These are phyloP conservation scores for Neodidymelliopsis sp. DNA, from an alignment of 2,329 filamentous ascomycete genomes.

Conservation along the genomic window DNA sequence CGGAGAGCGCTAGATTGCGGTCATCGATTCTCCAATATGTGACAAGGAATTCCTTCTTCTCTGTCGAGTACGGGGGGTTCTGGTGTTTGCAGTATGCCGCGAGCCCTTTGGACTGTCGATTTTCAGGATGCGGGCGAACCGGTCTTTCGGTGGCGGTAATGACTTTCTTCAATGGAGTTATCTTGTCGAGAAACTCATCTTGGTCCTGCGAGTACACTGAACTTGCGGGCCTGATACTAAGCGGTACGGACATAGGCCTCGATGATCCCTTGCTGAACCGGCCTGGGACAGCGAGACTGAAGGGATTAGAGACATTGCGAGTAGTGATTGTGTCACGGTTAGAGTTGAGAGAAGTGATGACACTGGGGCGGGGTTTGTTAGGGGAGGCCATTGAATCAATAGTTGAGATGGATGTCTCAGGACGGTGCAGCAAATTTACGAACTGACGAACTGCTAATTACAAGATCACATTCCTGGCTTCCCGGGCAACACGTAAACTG, in stretches of 20 bases:
- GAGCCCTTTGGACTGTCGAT: slow-evolving; percentile 5
- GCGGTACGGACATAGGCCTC: slow-evolving; percentile 4
- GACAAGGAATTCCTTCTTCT: slow-evolving; percentile 8
- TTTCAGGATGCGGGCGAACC: slow-evolving; percentile 4
- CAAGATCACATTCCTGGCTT: slow-evolving; percentile 18
- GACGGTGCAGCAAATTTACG: background rate
- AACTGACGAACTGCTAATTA: too few species aligned
- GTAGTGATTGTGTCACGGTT: slow-evolving; percentile 5
- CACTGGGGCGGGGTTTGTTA: slow-evolving; percentile 9
- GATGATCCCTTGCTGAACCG: slow-evolving; percentile 10
- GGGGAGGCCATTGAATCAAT: slow-evolving; percentile 9
- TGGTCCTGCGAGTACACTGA: slow-evolving; percentile 11
- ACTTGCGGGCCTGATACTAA: slow-evolving; percentile 10
- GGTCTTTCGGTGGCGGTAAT: slow-evolving; percentile 16
- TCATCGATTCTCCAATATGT: slow-evolving; percentile 21
- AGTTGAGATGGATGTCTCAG: background rate
- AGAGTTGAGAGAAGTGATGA: slow-evolving; percentile 5
- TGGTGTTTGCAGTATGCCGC: slow-evolving; percentile 14
- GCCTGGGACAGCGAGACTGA: slow-evolving; percentile 25
- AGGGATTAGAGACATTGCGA: slow-evolving; percentile 25
- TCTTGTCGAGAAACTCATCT: slow-evolving; percentile 8
- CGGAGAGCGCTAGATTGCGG: slow-evolving; percentile 23
- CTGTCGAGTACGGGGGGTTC: slow-evolving; percentile 1
- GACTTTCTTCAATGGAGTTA: slow-evolving; percentile 11
- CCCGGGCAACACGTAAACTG: slow-evolving; percentile 9